Base-by-base conservation (phyloP, 1,284 basidiomycete species). In the Kwoniella shivajii region DNA sequence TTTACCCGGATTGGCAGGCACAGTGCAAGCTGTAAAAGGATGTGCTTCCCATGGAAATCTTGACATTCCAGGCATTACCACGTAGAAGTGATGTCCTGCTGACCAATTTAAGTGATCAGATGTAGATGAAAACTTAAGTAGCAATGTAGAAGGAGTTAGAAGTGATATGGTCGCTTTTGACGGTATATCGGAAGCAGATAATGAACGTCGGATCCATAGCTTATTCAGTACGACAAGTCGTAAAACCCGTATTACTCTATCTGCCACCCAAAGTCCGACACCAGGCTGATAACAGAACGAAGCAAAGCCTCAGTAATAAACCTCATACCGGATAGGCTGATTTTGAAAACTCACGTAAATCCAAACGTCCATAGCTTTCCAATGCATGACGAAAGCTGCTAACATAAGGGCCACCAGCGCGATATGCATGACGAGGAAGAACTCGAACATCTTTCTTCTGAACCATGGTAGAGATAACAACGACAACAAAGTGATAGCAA, bases 191-290 rank as follows among this genome's bases (percentile, higher is more conserved):
- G 45, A 57, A 42, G 65, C 56, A 3, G 64, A 56, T 13, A 70
- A 71, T 38, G 65, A 74, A 59, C 79, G 47, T 36, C 29, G 13
- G 42, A 57, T 62, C 80, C 71, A 76, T 14, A 71, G 63, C 18
- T 77, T 76, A 74, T 87, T 88, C 75, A 81, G 80, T 33, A 81
- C 59, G 44, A 84, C 60, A 6, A 87, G 69, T 16, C 85, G 83
- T 10, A 79, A 56, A 16, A 81, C 22, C 13, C 86, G 83, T 52
- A 86, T 63, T 36, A 82, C 54, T 26, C 86, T 82, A 69, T 88
- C 87, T 44, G 86, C 69, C 0, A 78, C 85, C 86, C 86, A 89
- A 31, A 88, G 69, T 51, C 85, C 71, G 61, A 86, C 80, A 1
- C 81, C 79, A 4, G 85, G 84, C 83, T 83, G 84, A 27, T n/a